These are phyloP conservation scores for Thinopyrum elongatum DNA, from an alignment of 176 grass and related monocot species.

Conservation along the genomic window DNA sequence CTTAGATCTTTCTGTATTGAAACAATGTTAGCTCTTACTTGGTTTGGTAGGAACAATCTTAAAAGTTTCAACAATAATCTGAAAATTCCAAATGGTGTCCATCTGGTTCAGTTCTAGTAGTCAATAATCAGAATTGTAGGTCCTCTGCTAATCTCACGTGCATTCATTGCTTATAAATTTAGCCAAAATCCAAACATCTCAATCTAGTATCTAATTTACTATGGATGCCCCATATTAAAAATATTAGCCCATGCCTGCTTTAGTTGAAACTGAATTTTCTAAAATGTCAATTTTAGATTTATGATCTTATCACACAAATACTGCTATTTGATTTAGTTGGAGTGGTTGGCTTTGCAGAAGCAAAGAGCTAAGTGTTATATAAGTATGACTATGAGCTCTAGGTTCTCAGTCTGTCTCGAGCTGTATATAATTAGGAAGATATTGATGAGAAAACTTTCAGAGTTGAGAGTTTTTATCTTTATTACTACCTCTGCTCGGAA, in stretches of 20 bases:
- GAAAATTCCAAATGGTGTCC: neutral
- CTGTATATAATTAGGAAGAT: neutral
- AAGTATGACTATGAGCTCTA: neutral
- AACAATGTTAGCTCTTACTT: neutral
- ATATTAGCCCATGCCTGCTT: neutral
- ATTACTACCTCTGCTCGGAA: neutral
- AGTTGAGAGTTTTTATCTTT: slow-evolving; percentile 10
- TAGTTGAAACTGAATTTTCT: neutral
- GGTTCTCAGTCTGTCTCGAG: neutral
- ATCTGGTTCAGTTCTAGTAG: neutral
- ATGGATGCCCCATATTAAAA: neutral
- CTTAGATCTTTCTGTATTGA: neutral
- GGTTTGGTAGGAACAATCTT: neutral
- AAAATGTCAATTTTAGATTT: neutral
- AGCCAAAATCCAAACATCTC: no score
- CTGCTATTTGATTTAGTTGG: neutral
- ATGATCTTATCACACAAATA: neutral
- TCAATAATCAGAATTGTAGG: neutral
- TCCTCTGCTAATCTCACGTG: neutral
- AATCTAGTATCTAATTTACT: neutral
- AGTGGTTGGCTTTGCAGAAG: neutral
- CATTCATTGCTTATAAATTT: no score
- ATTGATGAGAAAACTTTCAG: neutral
- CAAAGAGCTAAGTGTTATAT: neutral
- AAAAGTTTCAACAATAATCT: neutral